phyloP scores from a whole-genome alignment of 495 filamentous ascomycete genomes.

The Aspergillus ellipticus region DNA sequence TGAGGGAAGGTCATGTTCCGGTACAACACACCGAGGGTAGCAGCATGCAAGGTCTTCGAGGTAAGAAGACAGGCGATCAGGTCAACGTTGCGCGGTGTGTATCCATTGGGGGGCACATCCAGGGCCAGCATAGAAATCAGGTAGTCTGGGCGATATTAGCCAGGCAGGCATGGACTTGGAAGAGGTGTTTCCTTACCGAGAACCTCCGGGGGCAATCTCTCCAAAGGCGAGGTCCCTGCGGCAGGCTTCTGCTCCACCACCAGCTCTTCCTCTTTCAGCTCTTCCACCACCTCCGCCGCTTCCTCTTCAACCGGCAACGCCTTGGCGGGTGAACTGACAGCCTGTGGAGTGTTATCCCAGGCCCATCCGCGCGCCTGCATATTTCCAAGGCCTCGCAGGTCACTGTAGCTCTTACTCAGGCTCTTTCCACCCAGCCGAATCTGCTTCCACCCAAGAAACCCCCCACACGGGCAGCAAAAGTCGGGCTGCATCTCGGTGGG shows the following conservation, averaged over 20 bases:
- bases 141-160: constrained; percentile 47
- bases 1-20: constrained; percentile 82
- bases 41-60: constrained; percentile 70
- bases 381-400: constrained; percentile 54
- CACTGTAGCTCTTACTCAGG: constrained; percentile 69
- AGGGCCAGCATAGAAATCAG: constrained; percentile 73
- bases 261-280: constrained; percentile 2
- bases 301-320: constrained; percentile 27
- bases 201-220: constrained; percentile 67
- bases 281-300: constrained; percentile 12
- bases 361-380: constrained; percentile 50
- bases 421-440: constrained; percentile 61
- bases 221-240: constrained; percentile 47
- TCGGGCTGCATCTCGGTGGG: constrained; percentile 40
- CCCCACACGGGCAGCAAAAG: constrained; percentile 69
- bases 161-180: neutral
- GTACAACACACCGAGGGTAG: constrained; percentile 76
- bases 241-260: constrained; percentile 5
- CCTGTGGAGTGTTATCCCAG: constrained; percentile 43
- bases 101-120: constrained; percentile 74
- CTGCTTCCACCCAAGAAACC: constrained; percentile 69
- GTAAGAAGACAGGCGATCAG: constrained; percentile 74
- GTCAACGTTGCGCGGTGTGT: constrained; percentile 77
- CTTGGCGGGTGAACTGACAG: constrained; percentile 21
- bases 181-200: constrained; percentile 55